Evolutionary conservation across 2,329 filamentous ascomycete genomes (phyloP), one percentile per base, ranked within the genome.

Genomic region (Coniella lustricola): DNA sequence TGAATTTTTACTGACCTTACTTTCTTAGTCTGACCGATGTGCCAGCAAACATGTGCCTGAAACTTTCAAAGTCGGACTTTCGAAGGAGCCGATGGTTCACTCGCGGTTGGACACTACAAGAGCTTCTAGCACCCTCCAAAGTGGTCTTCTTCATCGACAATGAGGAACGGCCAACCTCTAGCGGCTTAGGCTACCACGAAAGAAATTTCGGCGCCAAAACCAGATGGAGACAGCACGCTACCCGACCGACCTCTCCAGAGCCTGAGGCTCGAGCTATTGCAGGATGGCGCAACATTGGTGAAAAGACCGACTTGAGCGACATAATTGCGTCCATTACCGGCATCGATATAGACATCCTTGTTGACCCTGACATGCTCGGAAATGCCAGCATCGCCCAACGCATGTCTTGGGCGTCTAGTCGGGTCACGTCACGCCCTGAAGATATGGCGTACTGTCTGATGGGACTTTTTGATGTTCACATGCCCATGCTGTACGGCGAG

Each of bases 21-120:
- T 29, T 41, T 12, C 13, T 14, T 21, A 34, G 33, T 22, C n/a
- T 35, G 33, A 22, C 16, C 33, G 14, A 41, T 16, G 38, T 41
- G 21, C 38, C 38, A 13, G 13, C 22, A 10, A 18, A 31, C 22
- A 21, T 41, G 22, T 31, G 46, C 34, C 18, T 49, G 13, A 36
- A 7, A 21, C 18, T n/a, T 7, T 52, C 3, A 3, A 50, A 3
- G 10, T 21, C n/a, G 4, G 34, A 17, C 18, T 53, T 41, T 18
- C 20, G 35, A 14, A 22, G 50, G 2, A 47, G 48, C 17, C 35
- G 51, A 7, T 53, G 51, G 51, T 51, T 48, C 48, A 42, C 45
- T 1, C 35, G 51, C 21, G 39, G 36, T 12, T 53, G 51, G 51
- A 53, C 51, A 22, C 36, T 53, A 29, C 51, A 53, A 29, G 51